A percentile compares a stretch with the other conserved stretches of the same genome.
Conservation (phyloP, 108 stramenopile genomes). For the Fistulifera solaris region DNA sequence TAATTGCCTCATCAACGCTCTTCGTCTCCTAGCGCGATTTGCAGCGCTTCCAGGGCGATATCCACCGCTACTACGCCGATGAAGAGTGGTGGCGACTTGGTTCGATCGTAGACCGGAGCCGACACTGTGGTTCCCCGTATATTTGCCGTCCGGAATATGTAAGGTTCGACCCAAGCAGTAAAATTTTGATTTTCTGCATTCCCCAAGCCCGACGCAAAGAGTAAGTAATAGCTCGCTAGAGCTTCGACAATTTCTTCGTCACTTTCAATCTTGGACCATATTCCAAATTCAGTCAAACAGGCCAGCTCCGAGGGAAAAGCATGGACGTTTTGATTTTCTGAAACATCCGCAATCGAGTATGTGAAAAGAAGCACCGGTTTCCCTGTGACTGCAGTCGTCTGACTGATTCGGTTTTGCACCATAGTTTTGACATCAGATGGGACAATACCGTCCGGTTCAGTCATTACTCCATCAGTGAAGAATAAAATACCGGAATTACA, state of each 20-base stretch:
- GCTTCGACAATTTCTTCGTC: slow-evolving; percentile 22
- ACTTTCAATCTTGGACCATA: slow-evolving; percentile 33
- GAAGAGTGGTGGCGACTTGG: slow-evolving; percentile 27
- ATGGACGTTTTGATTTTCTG: slow-evolving; percentile 19
- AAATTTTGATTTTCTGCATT: slow-evolving; percentile 31
- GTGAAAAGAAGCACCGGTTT: slow-evolving; percentile 28
- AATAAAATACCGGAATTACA: slow-evolving; percentile 18
- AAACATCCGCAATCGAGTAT: slow-evolving; percentile 28
- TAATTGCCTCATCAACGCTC: too few relatives aligned
- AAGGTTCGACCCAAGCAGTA: slow-evolving; percentile 53
- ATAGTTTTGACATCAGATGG: slow-evolving; percentile 7
- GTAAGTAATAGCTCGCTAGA: slow-evolving; percentile 41
- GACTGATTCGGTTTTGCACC: slow-evolving; percentile 3
- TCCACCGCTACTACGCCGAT: slow-evolving; percentile 48
- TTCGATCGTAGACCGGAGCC: slow-evolving; percentile 46
- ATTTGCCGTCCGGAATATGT: slow-evolving; percentile 18
- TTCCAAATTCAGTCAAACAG: slow-evolving; percentile 27
- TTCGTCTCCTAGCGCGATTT: slow-evolving; percentile 1
- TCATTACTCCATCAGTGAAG: slow-evolving; percentile 34
- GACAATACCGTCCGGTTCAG: slow-evolving; percentile 1
- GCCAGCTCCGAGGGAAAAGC: slow-evolving; percentile 26
- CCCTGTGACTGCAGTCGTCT: neutral
- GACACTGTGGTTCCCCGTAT: slow-evolving; percentile 43
- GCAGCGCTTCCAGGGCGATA: slow-evolving; percentile 12
- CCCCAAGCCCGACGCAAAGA: slow-evolving; percentile 45